Evolutionary conservation across 306 rosid species (phyloP).

Genomic region (Inga oerstediana): DNA sequence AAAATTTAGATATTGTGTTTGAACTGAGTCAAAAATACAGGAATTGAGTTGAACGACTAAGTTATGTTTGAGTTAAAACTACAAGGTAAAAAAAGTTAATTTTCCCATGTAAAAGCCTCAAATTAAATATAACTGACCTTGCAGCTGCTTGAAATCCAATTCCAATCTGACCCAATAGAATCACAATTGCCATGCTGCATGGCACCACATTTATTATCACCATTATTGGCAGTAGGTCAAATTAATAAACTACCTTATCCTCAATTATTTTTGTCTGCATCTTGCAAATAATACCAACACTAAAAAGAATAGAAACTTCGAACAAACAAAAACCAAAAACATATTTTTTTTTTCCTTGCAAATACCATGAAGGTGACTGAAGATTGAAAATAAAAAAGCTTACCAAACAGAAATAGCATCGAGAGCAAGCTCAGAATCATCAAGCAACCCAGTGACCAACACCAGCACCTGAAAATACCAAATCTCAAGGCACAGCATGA

Average conservation of each 20-base stretch:
- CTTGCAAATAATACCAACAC: too few species aligned
- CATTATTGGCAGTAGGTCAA: too few species aligned
- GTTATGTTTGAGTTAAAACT: too few species aligned
- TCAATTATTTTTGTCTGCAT: too few species aligned
- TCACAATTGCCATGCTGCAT: conserved; percentile 55
- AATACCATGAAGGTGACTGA: background rate
- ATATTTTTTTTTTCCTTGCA: accelerated
- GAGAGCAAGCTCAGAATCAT: conserved; percentile 62
- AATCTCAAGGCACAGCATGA: conserved; percentile 75
- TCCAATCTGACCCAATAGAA: conserved; percentile 48
- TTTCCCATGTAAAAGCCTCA: too few species aligned
- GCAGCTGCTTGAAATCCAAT: conserved; percentile 82
- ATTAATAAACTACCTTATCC: too few species aligned
- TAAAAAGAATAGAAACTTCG: too few species aligned
- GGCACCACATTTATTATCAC: background rate
- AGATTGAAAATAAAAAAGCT: background rate
- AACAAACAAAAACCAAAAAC: too few species aligned
- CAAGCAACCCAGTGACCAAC: conserved; percentile 65
- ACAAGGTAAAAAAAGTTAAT: too few species aligned
- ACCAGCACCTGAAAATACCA: conserved; percentile 80
- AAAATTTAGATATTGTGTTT: too few species aligned
- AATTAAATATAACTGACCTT: conserved; percentile 30
- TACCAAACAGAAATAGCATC: conserved; percentile 71
- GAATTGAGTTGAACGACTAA: too few species aligned
- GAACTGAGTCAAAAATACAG: too few species aligned